Evolutionary conservation across 352 stramenopile genomes (phyloP).

Genomic region (Globisporangium takayamanum): DNA sequence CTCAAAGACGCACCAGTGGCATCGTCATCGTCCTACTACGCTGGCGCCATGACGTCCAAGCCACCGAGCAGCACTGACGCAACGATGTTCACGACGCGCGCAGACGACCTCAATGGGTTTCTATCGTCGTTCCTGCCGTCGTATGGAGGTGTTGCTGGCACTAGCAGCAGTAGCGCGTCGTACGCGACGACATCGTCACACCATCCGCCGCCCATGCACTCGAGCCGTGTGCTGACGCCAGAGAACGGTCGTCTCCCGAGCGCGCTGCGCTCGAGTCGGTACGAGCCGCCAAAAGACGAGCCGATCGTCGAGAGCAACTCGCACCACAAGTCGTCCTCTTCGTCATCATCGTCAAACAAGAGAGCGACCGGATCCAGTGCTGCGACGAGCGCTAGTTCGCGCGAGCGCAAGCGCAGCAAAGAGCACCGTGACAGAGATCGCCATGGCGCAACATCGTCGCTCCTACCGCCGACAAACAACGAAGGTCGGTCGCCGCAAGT

Average conservation of each 20-base stretch:
- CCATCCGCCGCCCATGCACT: slow-evolving; percentile 8
- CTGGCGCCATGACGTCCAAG: slow-evolving; percentile 3
- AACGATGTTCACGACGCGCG: slow-evolving; percentile 9
- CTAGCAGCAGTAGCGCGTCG: neutral
- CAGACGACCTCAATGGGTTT: slow-evolving; percentile 1
- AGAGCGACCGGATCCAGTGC: slow-evolving; percentile 1
- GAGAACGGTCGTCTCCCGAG: slow-evolving; percentile 27
- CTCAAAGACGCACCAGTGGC: neutral
- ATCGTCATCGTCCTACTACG: neutral
- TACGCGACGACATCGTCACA: neutral
- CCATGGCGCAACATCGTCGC: neutral
- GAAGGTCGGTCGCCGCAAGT: slow-evolving; percentile 6
- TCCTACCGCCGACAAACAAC: slow-evolving; percentile 13
- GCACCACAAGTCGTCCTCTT: neutral
- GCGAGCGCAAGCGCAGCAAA: slow-evolving; percentile 7
- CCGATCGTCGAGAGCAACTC: slow-evolving; percentile 11
- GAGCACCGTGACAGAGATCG: slow-evolving; percentile 8
- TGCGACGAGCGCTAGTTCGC: slow-evolving; percentile 2
- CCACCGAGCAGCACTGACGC: slow-evolving; percentile 19
- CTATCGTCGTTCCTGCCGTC: slow-evolving; percentile 3
- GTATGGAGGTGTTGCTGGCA: neutral
- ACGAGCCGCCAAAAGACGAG: slow-evolving; percentile 10
- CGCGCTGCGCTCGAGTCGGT: slow-evolving; percentile 25
- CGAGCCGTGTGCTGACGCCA: slow-evolving; percentile 21
- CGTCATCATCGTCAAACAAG: slow-evolving; percentile 2